Base-by-base conservation (phyloP, 2,329 filamentous ascomycete species). In the Sphaerulina vaccinii region DNA sequence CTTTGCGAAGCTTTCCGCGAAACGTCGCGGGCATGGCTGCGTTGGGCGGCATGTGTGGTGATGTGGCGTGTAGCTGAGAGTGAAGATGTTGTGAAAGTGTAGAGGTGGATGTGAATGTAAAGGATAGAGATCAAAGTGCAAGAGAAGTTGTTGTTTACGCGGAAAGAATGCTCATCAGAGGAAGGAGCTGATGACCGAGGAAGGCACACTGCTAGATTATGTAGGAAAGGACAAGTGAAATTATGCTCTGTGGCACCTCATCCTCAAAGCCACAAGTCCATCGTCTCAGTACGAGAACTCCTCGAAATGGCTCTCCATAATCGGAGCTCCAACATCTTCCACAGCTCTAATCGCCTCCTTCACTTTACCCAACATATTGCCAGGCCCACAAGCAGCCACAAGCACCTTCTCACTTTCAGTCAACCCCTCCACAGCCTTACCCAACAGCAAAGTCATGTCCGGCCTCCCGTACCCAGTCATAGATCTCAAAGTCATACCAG, bases 301-400 rank as follows among this genome's bases (percentile, higher is more conserved):
- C 51, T 62, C 60, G 19, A 58, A 40, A 50, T 56, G 56, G 45
- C 59, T 47, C 18, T 55, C 41, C 5, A 63, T 41, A 43, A 54
- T 51, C 16, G 60, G 58, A 22, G 55, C 53, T 5, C 38, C 48
- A 3, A 41, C 32, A 27, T 46, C 41, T 27, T 49, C 46, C n/a
- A 43, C 32, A 10, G 48, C 38, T 10, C 29, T 24, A 4, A 59
- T 57, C 15, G 57, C 58, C 8, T 40, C 27, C n/a, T 55, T 35
- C 1, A 58, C 37, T 29, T 54, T 42, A 10, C 32, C 36, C 35
- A 58, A 18, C 24, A 61, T 27, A 9, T 23, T 33, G 33, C 16
- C 21, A 32, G 57, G 54, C n/a, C 55, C 51, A 37, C 57, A 61
- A 13, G 51, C 55, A 4, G 55, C 52, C 3, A 59, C 47, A 10